Evolutionary conservation across 2,329 filamentous ascomycete genomes (phyloP).

Genomic region (Sphaerostilbella broomeana): DNA sequence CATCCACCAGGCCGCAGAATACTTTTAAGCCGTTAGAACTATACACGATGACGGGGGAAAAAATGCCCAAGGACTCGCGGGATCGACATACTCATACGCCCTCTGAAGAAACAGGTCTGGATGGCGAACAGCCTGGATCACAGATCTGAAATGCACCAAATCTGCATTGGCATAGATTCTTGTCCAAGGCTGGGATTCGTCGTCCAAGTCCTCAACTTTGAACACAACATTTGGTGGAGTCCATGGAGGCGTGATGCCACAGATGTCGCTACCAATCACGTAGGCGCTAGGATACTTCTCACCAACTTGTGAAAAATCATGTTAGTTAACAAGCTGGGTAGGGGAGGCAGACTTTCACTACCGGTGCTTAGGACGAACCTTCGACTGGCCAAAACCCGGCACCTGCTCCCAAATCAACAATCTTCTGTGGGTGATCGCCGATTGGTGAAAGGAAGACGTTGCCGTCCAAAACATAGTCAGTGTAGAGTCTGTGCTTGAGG

Average conservation of each 20-base stretch:
- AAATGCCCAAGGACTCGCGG: not conserved
- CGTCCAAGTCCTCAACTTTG: constrained; percentile 34
- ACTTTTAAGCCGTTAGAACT: constrained; percentile 19
- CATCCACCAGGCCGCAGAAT: constrained; percentile 33
- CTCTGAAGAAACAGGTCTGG: constrained; percentile 43
- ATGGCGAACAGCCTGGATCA: constrained; percentile 45
- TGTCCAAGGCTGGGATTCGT: constrained; percentile 29
- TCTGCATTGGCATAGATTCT: constrained; percentile 37
- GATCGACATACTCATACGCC: constrained; percentile 33
- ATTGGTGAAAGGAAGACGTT: constrained; percentile 39
- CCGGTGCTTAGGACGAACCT: constrained; percentile 25
- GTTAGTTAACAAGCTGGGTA: constrained; percentile 10
- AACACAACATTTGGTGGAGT: constrained; percentile 53
- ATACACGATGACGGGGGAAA: not conserved
- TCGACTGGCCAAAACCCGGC: constrained; percentile 52
- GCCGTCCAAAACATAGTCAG: constrained; percentile 41
- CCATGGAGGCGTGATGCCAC: constrained; percentile 37
- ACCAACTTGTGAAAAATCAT: constrained; percentile 30
- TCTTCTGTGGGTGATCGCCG: constrained; percentile 38
- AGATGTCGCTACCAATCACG: constrained; percentile 40
- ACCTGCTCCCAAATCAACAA: constrained; percentile 45
- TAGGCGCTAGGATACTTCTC: constrained; percentile 39
- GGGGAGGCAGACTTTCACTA: not conserved
- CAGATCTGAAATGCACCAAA: constrained; percentile 46
- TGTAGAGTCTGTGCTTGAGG: constrained; percentile 40